A percentile compares a stretch with the other conserved stretches of the same genome.
These are phyloP conservation scores for Knufia fluminis DNA, from an alignment of 2,329 filamentous ascomycete species.

Conservation along the genomic window DNA sequence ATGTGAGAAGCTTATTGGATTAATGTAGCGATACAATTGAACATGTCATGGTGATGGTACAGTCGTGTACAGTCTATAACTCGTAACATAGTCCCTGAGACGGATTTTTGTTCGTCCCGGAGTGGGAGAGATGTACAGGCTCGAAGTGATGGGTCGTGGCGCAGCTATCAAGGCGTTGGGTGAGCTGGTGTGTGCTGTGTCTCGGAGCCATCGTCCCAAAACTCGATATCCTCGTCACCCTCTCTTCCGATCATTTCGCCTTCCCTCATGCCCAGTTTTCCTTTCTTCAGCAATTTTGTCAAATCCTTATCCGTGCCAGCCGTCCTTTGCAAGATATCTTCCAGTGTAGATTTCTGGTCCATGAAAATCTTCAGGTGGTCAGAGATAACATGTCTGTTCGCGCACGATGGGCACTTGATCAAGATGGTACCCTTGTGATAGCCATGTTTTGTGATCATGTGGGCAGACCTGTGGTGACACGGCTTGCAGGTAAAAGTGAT, in stretches of 20 bases:
- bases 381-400: conserved; percentile 80
- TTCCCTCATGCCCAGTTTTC: conserved; percentile 61
- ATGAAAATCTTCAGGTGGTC: conserved; percentile 66
- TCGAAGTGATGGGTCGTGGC: too few relatives aligned
- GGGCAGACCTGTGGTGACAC: conserved; percentile 69
- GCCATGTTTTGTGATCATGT: conserved; percentile 83
- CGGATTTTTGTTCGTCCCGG: too few relatives aligned
- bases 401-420: conserved; percentile 78
- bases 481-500: conserved; percentile 89
- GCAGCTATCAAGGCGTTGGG: not conserved
- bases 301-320: conserved; percentile 52
- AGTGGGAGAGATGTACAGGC: too few relatives aligned
- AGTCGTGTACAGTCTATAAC: not conserved
- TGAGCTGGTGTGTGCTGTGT: conserved; percentile 20
- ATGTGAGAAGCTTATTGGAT: not conserved
- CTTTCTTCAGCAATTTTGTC: conserved; percentile 55
- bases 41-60: not conserved
- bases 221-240: conserved; percentile 78
- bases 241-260: conserved; percentile 41
- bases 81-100: too few relatives aligned
- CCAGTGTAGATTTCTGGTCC: conserved; percentile 33
- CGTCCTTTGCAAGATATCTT: conserved; percentile 33
- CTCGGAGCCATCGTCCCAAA: conserved; percentile 68
- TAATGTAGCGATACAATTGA: not conserved
- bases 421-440: conserved; percentile 87